Evolutionary conservation across 768 basidiomycete species (phyloP).

Genomic region (Mycena alexandri): DNA sequence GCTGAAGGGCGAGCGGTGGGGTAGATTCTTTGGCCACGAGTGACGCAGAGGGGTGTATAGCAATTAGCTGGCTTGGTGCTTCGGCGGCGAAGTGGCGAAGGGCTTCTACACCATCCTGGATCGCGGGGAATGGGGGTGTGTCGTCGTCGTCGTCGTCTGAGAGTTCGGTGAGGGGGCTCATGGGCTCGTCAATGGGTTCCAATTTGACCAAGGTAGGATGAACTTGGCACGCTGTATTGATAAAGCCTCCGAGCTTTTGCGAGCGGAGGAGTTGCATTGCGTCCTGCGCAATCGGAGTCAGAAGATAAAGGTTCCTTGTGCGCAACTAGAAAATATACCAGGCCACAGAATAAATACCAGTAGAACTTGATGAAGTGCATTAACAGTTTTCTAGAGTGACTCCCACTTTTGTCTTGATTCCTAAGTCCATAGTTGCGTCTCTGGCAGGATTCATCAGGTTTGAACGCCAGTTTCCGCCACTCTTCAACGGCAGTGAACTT

Average conservation of each 20-base stretch:
- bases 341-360: constrained; percentile 33
- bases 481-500: constrained; percentile 3
- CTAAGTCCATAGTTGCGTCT: not conserved
- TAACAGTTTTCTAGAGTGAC: not conserved
- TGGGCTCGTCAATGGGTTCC: constrained; percentile 15
- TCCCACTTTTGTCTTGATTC: not conserved
- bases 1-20: not conserved
- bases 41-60: not conserved
- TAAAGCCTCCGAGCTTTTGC: constrained; percentile 8
- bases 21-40: not conserved
- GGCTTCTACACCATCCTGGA: too few species aligned
- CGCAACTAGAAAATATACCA: not conserved
- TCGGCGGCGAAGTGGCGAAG: too few species aligned
- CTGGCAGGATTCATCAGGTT: not conserved
- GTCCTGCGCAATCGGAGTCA: constrained; percentile 1
- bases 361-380: constrained; percentile 37
- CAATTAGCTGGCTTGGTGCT: not conserved
- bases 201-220: not conserved
- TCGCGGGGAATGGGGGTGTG: too few species aligned
- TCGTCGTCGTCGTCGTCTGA: constrained; percentile 9
- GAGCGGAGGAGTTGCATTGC: constrained; percentile 3
- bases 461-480: constrained; percentile 9
- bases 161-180: constrained; percentile 16
- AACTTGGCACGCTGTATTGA: not conserved
- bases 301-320: not conserved